Base-by-base conservation (phyloP, 1,139 yeast species). In the Groenewaldozyma sp. region DNA sequence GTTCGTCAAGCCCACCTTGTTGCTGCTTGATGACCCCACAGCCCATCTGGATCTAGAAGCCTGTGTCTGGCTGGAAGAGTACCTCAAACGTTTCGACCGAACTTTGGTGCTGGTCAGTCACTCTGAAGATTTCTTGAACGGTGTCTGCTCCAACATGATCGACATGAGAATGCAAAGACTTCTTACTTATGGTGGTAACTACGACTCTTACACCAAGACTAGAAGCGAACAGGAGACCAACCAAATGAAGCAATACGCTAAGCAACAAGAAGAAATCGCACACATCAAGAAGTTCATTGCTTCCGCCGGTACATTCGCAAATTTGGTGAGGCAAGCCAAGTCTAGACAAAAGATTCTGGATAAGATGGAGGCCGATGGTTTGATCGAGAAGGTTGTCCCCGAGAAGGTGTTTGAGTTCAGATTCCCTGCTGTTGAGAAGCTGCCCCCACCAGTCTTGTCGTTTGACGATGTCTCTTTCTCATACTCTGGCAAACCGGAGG, bases 311-410 rank as follows among this genome's bases (percentile, higher is more conserved):
- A 93, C 98, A 45, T 93, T 91, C 70, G 98, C 99, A 48, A 93
- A 93, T 70, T 75, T 91, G 73, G 98, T 93, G 45, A 84, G 83
- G 67, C 98, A 91, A 71, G 99, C 99, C 49, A 91, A 91, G 68
- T 91, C 98, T 35, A 86, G 97, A 71, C 98, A 93, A 75, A 91
- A 93, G 80, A 93, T 91, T 62, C 75, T 91, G 67, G 98, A 91
- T 69, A 93, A 93, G 79, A 93, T 91, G 98, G 98, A 91, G 70
- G 98, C 98, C 53, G 98, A 91, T 63, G 99, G 98, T 62, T 76
- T 91, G 58, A 82, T 91, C 59, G 86, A 84, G 67, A 80, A 94
- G 44, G 98, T 93, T 51, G 88, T 78, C 44, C 83, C 84, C 39
- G 98, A 91, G 64, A 84, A 75, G 68, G 95, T 87, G 26, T 91